Evolutionary conservation across 2,329 filamentous ascomycete genomes (phyloP), one percentile per base, ranked within the genome.

Genomic region (Trichothecium roseum): DNA sequence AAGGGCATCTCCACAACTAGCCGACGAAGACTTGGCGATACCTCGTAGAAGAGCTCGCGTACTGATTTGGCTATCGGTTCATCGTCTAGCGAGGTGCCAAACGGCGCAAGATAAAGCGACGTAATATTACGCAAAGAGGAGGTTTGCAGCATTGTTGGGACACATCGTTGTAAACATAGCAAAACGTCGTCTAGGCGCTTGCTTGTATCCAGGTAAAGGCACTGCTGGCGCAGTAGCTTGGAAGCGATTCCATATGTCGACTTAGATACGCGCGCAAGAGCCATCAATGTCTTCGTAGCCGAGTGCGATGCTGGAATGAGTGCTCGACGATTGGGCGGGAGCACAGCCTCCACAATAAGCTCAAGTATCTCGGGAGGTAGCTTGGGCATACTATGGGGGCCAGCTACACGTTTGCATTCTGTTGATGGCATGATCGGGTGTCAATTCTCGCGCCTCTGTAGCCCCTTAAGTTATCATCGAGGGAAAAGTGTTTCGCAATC

Each of bases 1-100:
- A 69, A 60, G 6, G 67, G 66, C 42, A 71, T 67, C 38, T 66
- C 55, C 29, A 72, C 56, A 32, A 69, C 54, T 6, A 72, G 55
- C 15, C 62, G 60, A 30, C 49, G 55, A 30, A 73, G 54, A 6
- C 59, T 58, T 15, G 47, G 43, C 33, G 53, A 53, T 20, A 64
- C 51, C 38, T 59, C 53, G 37, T 49, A 55, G 33, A 72, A 55
- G 2, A 72, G 52, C 30, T 63, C 57, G 5, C 56, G 54, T 27
- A 64, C 55, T 55, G 55, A 59, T 15, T 44, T 44, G 1, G 64
- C 62, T 15, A 56, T 59, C 5, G 56, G 54, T 36, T 54, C 52
- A 37, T 69, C 53, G 36, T 65, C 57, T 13, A 65, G 45, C 13
- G 48, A 48, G 5, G 36, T 24, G 5, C 45, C 46, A 40, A 64